phyloP scores from a whole-genome alignment of 129 eudicot genomes.

The Logfia minima region DNA sequence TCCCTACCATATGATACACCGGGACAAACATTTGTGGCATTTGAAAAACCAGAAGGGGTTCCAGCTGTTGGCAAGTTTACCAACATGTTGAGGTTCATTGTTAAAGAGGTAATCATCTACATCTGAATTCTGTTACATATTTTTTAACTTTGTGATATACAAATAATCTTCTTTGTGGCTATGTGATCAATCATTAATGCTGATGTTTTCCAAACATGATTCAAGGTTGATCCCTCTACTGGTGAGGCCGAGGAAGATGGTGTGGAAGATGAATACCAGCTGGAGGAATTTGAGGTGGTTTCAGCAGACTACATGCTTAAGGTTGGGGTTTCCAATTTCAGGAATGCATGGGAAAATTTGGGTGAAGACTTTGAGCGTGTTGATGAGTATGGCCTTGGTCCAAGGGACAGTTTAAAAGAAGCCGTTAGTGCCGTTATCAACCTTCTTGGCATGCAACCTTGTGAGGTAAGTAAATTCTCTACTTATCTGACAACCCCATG shows the following conservation, averaged over 20 bases:
- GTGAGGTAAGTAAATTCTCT: conserved; percentile 56
- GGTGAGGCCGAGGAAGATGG: conserved; percentile 98
- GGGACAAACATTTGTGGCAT: conserved; percentile 92
- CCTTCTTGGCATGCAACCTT: conserved; percentile 98
- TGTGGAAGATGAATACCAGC: conserved; percentile 93
- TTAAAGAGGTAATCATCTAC: conserved; percentile 67
- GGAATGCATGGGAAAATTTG: conserved; percentile 94
- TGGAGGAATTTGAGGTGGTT: conserved; percentile 86
- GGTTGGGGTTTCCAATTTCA: conserved; percentile 88
- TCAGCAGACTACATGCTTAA: conserved; percentile 89
- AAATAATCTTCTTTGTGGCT: not conserved
- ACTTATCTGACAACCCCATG: not conserved
- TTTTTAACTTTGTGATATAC: not conserved
- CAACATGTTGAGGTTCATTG: conserved; percentile 66
- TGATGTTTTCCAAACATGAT: not conserved
- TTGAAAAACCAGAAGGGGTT: conserved; percentile 83
- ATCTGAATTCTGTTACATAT: not conserved
- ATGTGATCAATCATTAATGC: not conserved
- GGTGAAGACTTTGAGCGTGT: conserved; percentile 72
- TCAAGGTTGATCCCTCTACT: conserved; percentile 87
- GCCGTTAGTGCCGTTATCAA: conserved; percentile 77
- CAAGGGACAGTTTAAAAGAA: conserved; percentile 83
- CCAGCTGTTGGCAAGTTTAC: conserved; percentile 87
- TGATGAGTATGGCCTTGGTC: conserved; percentile 94
- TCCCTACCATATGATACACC: conserved; percentile 86